Evolutionary conservation across 1,284 basidiomycete species (phyloP).

Genomic region (Sutorius eximius): DNA sequence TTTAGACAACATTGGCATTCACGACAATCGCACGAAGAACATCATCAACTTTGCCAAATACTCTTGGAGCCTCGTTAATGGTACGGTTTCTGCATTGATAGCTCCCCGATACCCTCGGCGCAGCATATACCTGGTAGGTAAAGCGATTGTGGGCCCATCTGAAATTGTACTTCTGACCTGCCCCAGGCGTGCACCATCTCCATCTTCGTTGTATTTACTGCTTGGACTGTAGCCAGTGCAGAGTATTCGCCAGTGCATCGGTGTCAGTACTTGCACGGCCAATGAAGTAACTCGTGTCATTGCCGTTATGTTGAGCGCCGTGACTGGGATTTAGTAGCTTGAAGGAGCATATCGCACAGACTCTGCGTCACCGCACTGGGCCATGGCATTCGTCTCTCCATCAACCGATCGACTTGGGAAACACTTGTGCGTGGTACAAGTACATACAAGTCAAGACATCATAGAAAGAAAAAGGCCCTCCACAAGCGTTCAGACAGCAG

Average conservation of each 20-base stretch:
- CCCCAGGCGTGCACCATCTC: constrained; percentile 14
- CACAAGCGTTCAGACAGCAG: too few species aligned
- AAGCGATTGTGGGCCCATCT: neutral
- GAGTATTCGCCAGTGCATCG: constrained; percentile 20
- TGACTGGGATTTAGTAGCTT: too few species aligned
- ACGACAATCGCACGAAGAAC: constrained; percentile 23
- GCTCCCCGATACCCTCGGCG: constrained; percentile 20
- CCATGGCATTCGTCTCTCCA: too few species aligned
- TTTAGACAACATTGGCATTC: constrained; percentile 21
- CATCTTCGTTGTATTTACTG: constrained; percentile 18
- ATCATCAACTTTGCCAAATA: constrained; percentile 13
- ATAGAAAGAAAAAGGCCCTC: too few species aligned
- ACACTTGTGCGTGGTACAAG: too few species aligned
- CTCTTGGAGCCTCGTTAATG: constrained; percentile 15
- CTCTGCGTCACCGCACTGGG: too few species aligned
- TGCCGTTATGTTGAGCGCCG: too few species aligned
- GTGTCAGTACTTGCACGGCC: too few species aligned
- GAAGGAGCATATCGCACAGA: too few species aligned
- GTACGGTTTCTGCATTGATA: constrained; percentile 7
- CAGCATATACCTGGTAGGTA: constrained; percentile 18
- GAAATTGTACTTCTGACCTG: neutral
- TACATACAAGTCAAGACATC: too few species aligned
- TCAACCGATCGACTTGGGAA: too few species aligned
- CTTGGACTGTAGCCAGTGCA: constrained; percentile 22
- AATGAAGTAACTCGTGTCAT: too few species aligned